Base-by-base conservation (phyloP, 805 yeast genomes). In the Lipomyces anomalus region DNA sequence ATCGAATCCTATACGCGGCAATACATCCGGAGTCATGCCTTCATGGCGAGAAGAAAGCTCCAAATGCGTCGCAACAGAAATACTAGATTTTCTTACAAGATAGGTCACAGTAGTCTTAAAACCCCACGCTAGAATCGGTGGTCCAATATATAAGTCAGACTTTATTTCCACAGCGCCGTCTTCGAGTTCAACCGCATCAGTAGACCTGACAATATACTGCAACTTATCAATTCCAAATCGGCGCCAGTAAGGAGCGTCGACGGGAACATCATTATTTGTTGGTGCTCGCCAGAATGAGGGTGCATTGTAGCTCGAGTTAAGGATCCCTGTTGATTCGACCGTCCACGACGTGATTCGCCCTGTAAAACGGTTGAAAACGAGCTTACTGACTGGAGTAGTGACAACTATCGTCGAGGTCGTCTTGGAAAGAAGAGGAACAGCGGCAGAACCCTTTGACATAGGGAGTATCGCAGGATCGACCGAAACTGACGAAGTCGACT, bases 1-100 rank as follows among this genome's bases (percentile, higher is more conserved):
- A 42, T 66, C 68, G 41, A 61, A 58, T 5, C 70, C 70, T 11
- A 67, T 47, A n/a, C 70, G 56, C 11, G 70, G 69, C n/a, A 66
- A 35, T 7, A 60, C 48, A 22, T 53, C 43, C 17, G 65, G 63
- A 28, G 30, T 47, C 36, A 3, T 56, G 55, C 35, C 46, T 43
- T n/a, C 53, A 54, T 9, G 34, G 16, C 29, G 49, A 48, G 2
- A 53, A 49, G 13, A 44, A 38, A 5, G 30, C n/a, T n/a, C n/a
- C n/a, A n/a, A n/a, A n/a, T n/a, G n/a, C n/a, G n/a, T n/a, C n/a
- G n/a, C n/a, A n/a, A n/a, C n/a, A n/a, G n/a, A n/a, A n/a, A n/a
- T n/a, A n/a, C n/a, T n/a, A n/a, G 22, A 47, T 24, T 4, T 24
- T 28, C 4, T 42, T 43, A 13, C 18, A 17, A 22, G 43, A 43